Percentiles rank a stretch among this genome's conserved stretches.
Evolutionary conservation across 2,329 filamentous ascomycete species (phyloP).

Genomic region (Aureobasidium uvarum): DNA sequence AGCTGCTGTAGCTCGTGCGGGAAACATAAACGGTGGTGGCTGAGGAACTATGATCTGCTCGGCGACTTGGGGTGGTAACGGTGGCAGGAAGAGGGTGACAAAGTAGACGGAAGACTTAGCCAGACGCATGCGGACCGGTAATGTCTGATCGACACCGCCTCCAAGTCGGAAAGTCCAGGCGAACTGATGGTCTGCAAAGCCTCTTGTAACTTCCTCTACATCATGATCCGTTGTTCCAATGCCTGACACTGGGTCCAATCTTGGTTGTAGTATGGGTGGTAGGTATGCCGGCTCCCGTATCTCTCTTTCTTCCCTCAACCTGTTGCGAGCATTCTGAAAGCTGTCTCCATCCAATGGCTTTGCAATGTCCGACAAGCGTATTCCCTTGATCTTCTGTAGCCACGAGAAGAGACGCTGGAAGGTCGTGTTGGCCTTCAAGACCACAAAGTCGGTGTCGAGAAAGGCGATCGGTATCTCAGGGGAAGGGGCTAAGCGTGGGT

Average conservation of each 20-base stretch:
- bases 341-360: constrained; percentile 44
- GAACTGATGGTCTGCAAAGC: constrained; percentile 44
- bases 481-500: constrained; percentile 7
- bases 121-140: constrained; percentile 39
- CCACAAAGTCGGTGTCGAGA: constrained; percentile 49
- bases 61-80: constrained; percentile 33
- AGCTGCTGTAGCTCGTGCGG: neutral
- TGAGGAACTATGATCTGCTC: constrained; percentile 21
- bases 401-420: constrained; percentile 45
- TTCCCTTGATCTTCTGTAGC: constrained; percentile 41
- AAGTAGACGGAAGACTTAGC: constrained; percentile 50
- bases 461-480: constrained; percentile 41
- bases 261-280: constrained; percentile 48
- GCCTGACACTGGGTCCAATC: constrained; percentile 45
- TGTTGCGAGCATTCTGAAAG: constrained; percentile 46
- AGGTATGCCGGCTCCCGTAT: constrained; percentile 51
- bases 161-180: constrained; percentile 43
- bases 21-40: constrained; percentile 23
- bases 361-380: constrained; percentile 47
- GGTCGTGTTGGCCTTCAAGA: constrained; percentile 47
- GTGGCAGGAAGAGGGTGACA: constrained; percentile 44
- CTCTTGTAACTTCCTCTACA: constrained; percentile 46
- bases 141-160: constrained; percentile 38
- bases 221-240: constrained; percentile 45
- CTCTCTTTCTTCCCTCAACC: constrained; percentile 49